phyloP scores from a whole-genome alignment of 495 filamentous ascomycete species.

The Hypoxylon rickii region DNA sequence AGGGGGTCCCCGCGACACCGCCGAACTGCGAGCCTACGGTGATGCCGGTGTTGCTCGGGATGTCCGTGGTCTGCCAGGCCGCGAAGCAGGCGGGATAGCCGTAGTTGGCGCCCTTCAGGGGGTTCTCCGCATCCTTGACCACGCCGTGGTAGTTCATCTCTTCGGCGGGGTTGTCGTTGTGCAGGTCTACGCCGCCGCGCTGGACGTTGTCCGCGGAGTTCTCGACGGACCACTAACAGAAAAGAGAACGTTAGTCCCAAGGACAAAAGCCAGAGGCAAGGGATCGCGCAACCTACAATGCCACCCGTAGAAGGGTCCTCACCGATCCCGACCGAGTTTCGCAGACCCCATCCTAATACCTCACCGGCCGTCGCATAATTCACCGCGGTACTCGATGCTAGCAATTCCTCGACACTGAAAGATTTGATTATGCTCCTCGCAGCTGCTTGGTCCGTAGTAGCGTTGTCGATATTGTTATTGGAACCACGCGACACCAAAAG shows the following conservation, averaged over 20 bases:
- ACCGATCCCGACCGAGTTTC: conserved; percentile 67
- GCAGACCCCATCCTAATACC: conserved; percentile 67
- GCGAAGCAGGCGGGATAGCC: conserved; percentile 68
- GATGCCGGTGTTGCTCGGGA: conserved; percentile 53
- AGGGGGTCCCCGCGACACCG: conserved; percentile 33
- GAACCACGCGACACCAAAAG: conserved; percentile 65
- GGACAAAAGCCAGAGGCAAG: not conserved
- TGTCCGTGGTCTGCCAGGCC: conserved; percentile 59
- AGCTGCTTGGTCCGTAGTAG: conserved; percentile 45
- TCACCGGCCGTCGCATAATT: conserved; percentile 56
- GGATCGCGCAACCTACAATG: conserved; percentile 35
- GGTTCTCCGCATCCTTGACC: conserved; percentile 52
- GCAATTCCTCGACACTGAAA: conserved; percentile 55
- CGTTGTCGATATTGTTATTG: conserved; percentile 59
- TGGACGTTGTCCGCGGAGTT: conserved; percentile 66
- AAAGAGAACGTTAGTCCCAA: conserved; percentile 25
- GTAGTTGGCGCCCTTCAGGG: conserved; percentile 51
- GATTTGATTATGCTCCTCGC: conserved; percentile 64
- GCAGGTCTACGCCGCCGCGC: conserved; percentile 59
- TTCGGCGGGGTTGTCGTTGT: conserved; percentile 69
- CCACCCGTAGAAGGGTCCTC: conserved; percentile 63
- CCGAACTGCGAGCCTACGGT: conserved; percentile 56
- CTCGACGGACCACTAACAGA: conserved; percentile 62
- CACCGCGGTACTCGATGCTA: conserved; percentile 34
- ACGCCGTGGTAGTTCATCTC: conserved; percentile 69